Base-by-base conservation (phyloP, 2,329 filamentous ascomycete species). In the Coniella lustricola region DNA sequence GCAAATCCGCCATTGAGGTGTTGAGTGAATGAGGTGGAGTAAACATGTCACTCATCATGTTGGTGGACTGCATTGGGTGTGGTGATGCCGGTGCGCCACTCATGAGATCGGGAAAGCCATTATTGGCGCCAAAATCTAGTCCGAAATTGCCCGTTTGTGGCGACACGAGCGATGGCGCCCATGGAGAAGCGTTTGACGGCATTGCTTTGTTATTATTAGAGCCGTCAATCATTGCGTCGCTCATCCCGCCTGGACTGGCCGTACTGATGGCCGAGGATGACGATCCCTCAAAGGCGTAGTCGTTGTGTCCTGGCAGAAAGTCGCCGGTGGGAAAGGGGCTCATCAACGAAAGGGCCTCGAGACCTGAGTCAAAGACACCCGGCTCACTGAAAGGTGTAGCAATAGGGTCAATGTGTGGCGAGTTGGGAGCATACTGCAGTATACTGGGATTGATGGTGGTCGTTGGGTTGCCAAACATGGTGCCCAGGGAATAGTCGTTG, bases 261-360 rank as follows among this genome's bases (percentile, higher is more conserved):
- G 88, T 95, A 70, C 91, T 97, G 65, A 97, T 91, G 40, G 90
- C 90, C 8, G 93, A 97, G 14, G 93, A 93, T 13, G 93, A 97
- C 10, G 93, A 97, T 51, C 87, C 90, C 59, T 95, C 91, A 46
- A 96, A 79, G 22, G 87, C 89, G 56, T 83, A 85, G 58, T 95
- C 90, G 59, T 85, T 85, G 48, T 73, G 70, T 49, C 77, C 79
- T 58, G 75, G 76, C 63, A 89, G 82, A 7, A 91, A 80, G 39
- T 86, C 81, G 59, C 21, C 12, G 21, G 17, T 29, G 18, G 40
- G 16, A 17, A 42, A 42, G 84, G 81, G 55, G 93, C 88, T 63
- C 25, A 40, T 34, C 3, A 32, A 17, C 18, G 37, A 95, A 87
- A 18, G 13, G 22, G 43, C n/a, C n/a, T 53, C 51, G 13, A 53